These are phyloP conservation scores for Yarrowia osloensis DNA, from an alignment of 805 yeast genomes.

Conservation along the genomic window DNA sequence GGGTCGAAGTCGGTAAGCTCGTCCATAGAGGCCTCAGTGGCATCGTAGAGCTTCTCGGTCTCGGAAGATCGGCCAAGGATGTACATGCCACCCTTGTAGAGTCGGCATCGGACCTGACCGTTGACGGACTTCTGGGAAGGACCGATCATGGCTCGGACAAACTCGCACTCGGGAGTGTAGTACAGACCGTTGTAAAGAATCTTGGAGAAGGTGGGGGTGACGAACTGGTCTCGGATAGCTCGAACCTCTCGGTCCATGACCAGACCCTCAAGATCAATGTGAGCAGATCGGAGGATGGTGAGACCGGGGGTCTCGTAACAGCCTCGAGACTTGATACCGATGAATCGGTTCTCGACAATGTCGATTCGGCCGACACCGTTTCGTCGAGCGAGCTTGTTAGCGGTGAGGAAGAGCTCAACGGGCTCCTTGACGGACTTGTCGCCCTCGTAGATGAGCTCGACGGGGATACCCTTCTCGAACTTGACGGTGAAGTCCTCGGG, in stretches of 20 bases:
- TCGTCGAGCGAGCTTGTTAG: constrained; percentile 95
- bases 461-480: constrained; percentile 86
- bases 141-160: constrained; percentile 71
- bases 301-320: constrained; percentile 99
- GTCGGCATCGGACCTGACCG: constrained; percentile 91
- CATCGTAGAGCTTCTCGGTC: constrained; percentile 95
- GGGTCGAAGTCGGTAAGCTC: constrained; percentile 98
- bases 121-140: constrained; percentile 95
- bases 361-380: constrained; percentile 99
- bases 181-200: constrained; percentile 95
- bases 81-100: constrained; percentile 84
- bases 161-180: constrained; percentile 98
- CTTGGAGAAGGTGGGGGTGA: constrained; percentile 87
- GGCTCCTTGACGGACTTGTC: constrained; percentile 74
- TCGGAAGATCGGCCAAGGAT: constrained; percentile 93
- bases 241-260: constrained; percentile 97
- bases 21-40: constrained; percentile 98
- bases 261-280: constrained; percentile 95
- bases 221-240: constrained; percentile 93
- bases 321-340: constrained; percentile 98
- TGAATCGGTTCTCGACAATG: constrained; percentile 98
- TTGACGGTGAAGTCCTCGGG: constrained; percentile 87
- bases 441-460: constrained; percentile 67
- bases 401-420: constrained; percentile 87
- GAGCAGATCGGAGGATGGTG: constrained; percentile 89